Evolutionary conservation across 2,329 filamentous ascomycete genomes (phyloP), one percentile per base, ranked within the genome.

Genomic region (Ceratocystis cacaofunesta): DNA sequence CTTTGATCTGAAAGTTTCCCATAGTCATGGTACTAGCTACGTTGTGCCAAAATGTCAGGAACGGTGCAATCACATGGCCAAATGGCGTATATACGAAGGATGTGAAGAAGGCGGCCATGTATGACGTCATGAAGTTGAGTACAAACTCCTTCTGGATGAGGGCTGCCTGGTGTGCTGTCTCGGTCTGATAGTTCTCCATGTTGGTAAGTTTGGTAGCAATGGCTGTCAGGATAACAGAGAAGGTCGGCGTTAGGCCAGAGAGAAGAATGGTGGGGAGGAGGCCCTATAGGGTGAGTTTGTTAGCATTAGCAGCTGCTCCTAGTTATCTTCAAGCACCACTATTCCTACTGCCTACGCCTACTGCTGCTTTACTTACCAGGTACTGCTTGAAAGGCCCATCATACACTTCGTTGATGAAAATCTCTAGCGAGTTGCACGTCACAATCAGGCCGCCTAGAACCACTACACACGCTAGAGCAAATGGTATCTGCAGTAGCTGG

Each of bases 51-150:
- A 96, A 77, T 70, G 95, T 86, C 3, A 99, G 83, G 72, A 95
- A 88, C 0, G 94, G 92, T 0, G 94, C 85, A 10, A 99, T 83
- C 58, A 90, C 75, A 67, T 85, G 84, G 15, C 90, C 92, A 71
- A 97, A 97, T 0, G 92, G 92, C 22, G 96, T 89, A 71, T 96
- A 97, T 68, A 96, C 85, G 70, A 96, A 97, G 0, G 92, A 90
- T 0, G 92, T 96, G 19, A 97, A 82, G 72, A 95, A 86, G n/a
- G 95, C 86, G 0, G 90, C 89, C 63, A 95, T 85, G 73, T 96
- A 97, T 0, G 92, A 95, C 5, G 91, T 95, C 75, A 97, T 92
- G 76, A 96, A 96, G 78, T 96, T 95, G 72, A 97, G 83, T 15
- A 97, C 85, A 72, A 99, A 97, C 43, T 95, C 88, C 78, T 99